Evolutionary conservation across 129 eudicot species (phyloP).

Genomic region (sunflower (Helianthus annuus)): HanXRQr2.0-SUNRISE NC_035446.2:14371711-14372210

Average conservation of each 20-base stretch:
- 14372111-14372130: background rate
- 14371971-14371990: background rate
- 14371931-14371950: background rate
- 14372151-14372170: conserved; percentile 68
- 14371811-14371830: conserved; percentile 44
- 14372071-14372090: background rate
- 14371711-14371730: conserved; percentile 73
- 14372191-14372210: conserved; percentile 61
- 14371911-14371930: conserved; percentile 43
- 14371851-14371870: conserved; percentile 45
- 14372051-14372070: background rate
- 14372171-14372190: conserved; percentile 46
- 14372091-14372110: background rate
- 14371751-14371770: conserved; percentile 29
- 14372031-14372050: background rate
- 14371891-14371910: conserved; percentile 54
- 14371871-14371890: conserved; percentile 42
- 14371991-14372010: background rate
- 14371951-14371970: background rate
- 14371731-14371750: conserved; percentile 31
- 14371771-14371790: conserved; percentile 35
- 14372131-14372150: conserved; percentile 20
- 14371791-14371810: conserved; percentile 54
- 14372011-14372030: background rate
- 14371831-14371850: conserved; percentile 45